Evolutionary conservation across 805 yeast genomes (phyloP), one percentile per base, ranked within the genome.

Genomic region (Pichia kluyveri): DNA sequence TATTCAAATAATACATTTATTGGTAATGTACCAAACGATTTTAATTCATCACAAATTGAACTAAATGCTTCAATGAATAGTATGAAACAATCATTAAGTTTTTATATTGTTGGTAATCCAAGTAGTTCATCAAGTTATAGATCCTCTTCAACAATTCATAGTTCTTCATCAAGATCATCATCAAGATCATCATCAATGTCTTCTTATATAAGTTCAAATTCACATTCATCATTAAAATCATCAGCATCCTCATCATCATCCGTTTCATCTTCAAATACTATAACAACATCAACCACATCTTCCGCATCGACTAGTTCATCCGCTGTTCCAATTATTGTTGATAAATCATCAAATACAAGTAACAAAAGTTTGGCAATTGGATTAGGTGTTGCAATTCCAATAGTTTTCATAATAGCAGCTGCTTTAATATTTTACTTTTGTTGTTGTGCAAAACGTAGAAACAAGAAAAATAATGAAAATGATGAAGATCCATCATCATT

Each of bases 381-480:
- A 1, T 75, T 90, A 51, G 97, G 96, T 47, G 90, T 86, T n/a
- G 86, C 83, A 2, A 73, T 93, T 42, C 96, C 96, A 1, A 60
- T 75, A 0, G 66, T 78, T 4, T 73, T 74, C 2, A 56, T 85
- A 0, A 56, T 80, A 9, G 54, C 79, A 3, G 73, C 78, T 0
- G 70, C 69, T 0, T 44, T 76, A 1, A 32, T 82, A 2, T 44
- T 87, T 6, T 67, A 83, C 52, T 70, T 75, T 55, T 77, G 86
- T 57, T 80, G 80, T 56, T 73, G 75, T 69, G 46, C 44, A 2
- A 69, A 73, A 60, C 71, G 74, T 51, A 56, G 69, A 56, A 53
- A 71, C 62, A 59, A 66, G 1, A 65, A 67, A 14, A 63, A 60
- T 31, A 60, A 59, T 14, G 51, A 53, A n/a, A 63, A 62, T 27